phyloP scores from a whole-genome alignment of 2,329 filamentous ascomycete genomes.

The Colletotrichum somersetense region DNA sequence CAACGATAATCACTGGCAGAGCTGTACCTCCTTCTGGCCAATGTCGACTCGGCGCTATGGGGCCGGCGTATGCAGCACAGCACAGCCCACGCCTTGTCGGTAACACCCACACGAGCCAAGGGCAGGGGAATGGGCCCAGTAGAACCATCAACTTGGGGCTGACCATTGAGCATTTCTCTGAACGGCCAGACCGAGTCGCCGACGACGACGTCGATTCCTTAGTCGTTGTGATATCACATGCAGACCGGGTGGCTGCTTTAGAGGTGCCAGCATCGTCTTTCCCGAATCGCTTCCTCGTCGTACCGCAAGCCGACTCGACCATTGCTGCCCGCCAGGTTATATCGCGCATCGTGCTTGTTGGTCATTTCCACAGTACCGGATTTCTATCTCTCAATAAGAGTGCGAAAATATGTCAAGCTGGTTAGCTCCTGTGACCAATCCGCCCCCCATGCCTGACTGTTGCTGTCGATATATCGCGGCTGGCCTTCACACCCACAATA shows the following conservation, averaged over 20 bases:
- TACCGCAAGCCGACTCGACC: neutral
- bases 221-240: constrained; percentile 13
- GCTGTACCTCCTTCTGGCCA: constrained; percentile 8
- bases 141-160: neutral
- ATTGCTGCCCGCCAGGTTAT: too few species aligned
- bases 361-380: neutral
- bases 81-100: constrained; percentile 13
- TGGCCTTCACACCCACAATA: constrained; percentile 12
- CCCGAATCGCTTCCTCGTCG: neutral
- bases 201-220: neutral
- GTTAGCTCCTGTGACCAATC: neutral
- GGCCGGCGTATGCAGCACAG: constrained; percentile 7
- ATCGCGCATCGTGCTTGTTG: neutral
- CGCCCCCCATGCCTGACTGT: neutral
- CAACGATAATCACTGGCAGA: constrained; percentile 15
- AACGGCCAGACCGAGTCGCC: neutral
- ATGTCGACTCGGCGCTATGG: constrained; percentile 12
- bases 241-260: constrained; percentile 12
- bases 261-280: neutral
- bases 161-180: neutral
- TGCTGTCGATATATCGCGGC: neutral
- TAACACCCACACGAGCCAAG: constrained; percentile 2
- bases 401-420: neutral
- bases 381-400: neutral
- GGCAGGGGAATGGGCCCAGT: neutral